These are phyloP conservation scores for Colletotrichum australisinense DNA, from an alignment of 2,329 filamentous ascomycete genomes.

Conservation along the genomic window DNA sequence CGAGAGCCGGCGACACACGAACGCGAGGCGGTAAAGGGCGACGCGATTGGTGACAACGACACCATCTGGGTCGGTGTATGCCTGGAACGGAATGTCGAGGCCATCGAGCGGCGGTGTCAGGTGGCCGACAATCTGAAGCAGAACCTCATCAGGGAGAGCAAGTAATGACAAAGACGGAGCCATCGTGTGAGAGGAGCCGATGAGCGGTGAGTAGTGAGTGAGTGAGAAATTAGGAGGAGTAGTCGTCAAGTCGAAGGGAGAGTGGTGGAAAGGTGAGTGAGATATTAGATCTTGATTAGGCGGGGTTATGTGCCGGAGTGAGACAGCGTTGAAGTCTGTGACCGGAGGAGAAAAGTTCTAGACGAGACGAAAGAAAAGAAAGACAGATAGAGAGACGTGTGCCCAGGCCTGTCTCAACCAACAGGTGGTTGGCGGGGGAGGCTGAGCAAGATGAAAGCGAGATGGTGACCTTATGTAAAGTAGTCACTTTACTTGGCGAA, in stretches of 20 bases:
- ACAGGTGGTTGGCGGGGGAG: slow-evolving; percentile 2
- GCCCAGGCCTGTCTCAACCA: slow-evolving; percentile 18
- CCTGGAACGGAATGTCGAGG: slow-evolving; percentile 30
- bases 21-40: slow-evolving; percentile 30
- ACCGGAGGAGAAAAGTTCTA: neutral
- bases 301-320: slow-evolving; percentile 10
- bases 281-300: slow-evolving; percentile 28
- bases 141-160: slow-evolving; percentile 32
- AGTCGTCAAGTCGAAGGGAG: neutral
- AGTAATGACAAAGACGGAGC: slow-evolving; percentile 6
- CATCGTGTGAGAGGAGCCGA: neutral
- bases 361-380: neutral
- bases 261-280: neutral
- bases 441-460: slow-evolving; percentile 1
- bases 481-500: neutral
- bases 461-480: slow-evolving; percentile 17
- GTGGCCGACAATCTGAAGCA: slow-evolving; percentile 32
- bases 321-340: neutral
- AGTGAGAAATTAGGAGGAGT: neutral
- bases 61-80: slow-evolving; percentile 34
- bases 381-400: neutral
- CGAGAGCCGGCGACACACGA: slow-evolving; percentile 28
- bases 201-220: neutral
- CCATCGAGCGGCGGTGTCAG: slow-evolving; percentile 33
- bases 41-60: slow-evolving; percentile 30